These are phyloP conservation scores for Trichophyton schoenleinii DNA, from an alignment of 2,329 filamentous ascomycete species.

Conservation along the genomic window DNA sequence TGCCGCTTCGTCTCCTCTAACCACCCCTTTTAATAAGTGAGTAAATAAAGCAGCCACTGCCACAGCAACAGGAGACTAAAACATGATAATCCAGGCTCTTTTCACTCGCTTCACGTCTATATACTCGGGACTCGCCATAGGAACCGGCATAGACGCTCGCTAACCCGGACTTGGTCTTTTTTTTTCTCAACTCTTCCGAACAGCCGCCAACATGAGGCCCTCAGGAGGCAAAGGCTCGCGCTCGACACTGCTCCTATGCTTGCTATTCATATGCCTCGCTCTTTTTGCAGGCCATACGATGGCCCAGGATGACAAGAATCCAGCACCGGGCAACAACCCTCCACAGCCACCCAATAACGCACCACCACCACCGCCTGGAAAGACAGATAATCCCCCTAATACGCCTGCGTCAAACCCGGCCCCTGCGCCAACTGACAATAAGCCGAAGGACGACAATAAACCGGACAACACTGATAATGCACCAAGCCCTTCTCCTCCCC, in stretches of 20 bases:
- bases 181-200: neutral
- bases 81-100: neutral
- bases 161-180: neutral
- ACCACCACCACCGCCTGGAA: neutral
- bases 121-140: neutral
- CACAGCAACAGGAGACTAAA: neutral
- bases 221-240: constrained; percentile 8
- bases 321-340: neutral
- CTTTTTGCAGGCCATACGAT: constrained; percentile 8
- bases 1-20: neutral
- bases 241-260: constrained; percentile 7
- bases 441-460: constrained; percentile 8
- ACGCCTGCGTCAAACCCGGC: constrained; percentile 15
- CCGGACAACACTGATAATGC: constrained; percentile 14
- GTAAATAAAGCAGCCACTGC: neutral
- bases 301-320: constrained; percentile 8
- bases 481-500: constrained; percentile 11
- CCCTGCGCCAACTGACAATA: constrained; percentile 8
- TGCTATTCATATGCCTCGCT: constrained; percentile 6
- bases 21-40: neutral
- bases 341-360: neutral
- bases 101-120: neutral
- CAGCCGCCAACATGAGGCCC: constrained; percentile 5
- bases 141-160: neutral
- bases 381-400: neutral